Base-by-base conservation (phyloP, 768 basidiomycete species). In the Xerocomellus dryophilus region DNA sequence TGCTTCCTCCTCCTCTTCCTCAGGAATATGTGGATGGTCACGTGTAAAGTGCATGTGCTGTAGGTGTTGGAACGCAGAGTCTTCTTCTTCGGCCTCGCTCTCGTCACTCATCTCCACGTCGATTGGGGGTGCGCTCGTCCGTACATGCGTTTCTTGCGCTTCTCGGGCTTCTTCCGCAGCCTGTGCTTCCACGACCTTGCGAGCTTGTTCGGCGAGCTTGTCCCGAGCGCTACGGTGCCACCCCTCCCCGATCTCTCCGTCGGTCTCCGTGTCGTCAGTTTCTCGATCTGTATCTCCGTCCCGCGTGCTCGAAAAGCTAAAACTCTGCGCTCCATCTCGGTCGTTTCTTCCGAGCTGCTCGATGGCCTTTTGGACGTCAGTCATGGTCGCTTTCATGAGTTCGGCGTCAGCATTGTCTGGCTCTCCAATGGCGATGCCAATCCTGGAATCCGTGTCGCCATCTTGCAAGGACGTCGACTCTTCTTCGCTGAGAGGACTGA, bases 321-420 rank as follows among this genome's bases (percentile, higher is more conserved):
- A 90, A 62, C 88, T 87, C 27, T 84, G 79, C 1, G 77, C 73
- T 7, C 81, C 84, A 52, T 86, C 83, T 15, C 74, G 73, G 61
- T 80, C 80, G 29, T 73, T 74, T 42, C 77, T 74, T 8, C 86
- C 88, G 23, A 93, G 84, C 62, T 93, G 90, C 56, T 94, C 90
- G 61, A 95, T 93, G 18, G 92, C 93, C 59, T 90, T 75, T 69
- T 96, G 90, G 7, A 96, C 90, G 53, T 95, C 92, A 3, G 88
- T 92, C 78, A 95, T 79, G 2, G 93, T 96, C 2, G 86, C 90
- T 36, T 82, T 82, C 89, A 96, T 93, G 52, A 88, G 81, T 56
- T 82, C 82, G 14, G 73, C 79, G 42, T 79, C 61, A 27, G 35
- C 55, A 42, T 40, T 44, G 48, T 51, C 65, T 38, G 54, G 66